Conservation (phyloP, 2,329 filamentous ascomycete species). For the Nothophoma quercina region DNA sequence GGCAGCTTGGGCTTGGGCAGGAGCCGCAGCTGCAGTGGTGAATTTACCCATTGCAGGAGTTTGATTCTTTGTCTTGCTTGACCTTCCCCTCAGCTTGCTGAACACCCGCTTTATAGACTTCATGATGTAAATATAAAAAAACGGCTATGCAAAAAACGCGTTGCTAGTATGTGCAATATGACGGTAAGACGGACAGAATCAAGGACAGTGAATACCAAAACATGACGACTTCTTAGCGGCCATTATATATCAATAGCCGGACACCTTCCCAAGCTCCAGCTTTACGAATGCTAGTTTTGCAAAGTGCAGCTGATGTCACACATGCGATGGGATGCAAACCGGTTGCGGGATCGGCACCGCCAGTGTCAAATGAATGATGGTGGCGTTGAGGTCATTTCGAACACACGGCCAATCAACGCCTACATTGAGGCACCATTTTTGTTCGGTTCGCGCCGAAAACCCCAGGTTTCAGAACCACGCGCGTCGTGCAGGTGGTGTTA, state of each 20-base stretch:
- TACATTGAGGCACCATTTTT: slow-evolving; percentile 25
- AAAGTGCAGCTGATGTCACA: slow-evolving; percentile 44
- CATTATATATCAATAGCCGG: slow-evolving; percentile 28
- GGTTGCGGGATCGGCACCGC: slow-evolving; percentile 28
- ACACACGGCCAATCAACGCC: slow-evolving; percentile 25
- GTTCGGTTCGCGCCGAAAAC: slow-evolving; percentile 16
- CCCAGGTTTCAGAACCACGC: slow-evolving; percentile 28
- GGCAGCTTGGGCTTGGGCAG: no score
- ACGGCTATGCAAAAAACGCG: slow-evolving; percentile 12
- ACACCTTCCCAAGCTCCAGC: slow-evolving; percentile 18
- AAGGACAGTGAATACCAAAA: slow-evolving; percentile 4
- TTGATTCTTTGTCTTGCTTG: slow-evolving; percentile 2
- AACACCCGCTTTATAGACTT: slow-evolving; percentile 37
- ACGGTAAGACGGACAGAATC: not conserved
- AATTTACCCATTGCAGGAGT: not conserved
- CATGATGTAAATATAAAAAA: slow-evolving; percentile 28
- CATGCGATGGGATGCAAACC: slow-evolving; percentile 28
- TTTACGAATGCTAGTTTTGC: slow-evolving; percentile 24
- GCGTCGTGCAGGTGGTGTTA: slow-evolving; percentile 28
- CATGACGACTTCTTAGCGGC: slow-evolving; percentile 8
- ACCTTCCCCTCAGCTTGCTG: slow-evolving; percentile 33
- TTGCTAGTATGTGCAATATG: slow-evolving; percentile 12
- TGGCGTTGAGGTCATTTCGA: slow-evolving; percentile 28
- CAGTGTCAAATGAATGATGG: slow-evolving; percentile 21
- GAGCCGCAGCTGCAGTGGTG: slow-evolving; percentile 4